These are phyloP conservation scores for Leptographium radiaticola DNA, from an alignment of 2,329 filamentous ascomycete species.

Conservation along the genomic window DNA sequence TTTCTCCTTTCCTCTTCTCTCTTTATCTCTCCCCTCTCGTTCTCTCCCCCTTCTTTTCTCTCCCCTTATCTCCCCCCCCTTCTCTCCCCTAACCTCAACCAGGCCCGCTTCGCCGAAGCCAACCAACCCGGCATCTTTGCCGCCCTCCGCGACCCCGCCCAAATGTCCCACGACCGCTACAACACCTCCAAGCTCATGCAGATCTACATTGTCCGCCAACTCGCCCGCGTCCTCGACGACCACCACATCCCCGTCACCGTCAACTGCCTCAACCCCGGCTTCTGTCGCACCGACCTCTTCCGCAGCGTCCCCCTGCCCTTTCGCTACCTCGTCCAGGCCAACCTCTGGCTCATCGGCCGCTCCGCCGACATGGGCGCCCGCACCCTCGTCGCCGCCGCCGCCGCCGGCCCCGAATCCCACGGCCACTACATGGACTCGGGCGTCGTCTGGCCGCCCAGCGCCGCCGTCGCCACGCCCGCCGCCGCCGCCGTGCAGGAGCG, in stretches of 20 bases:
- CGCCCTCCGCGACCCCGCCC: constrained; percentile 16
- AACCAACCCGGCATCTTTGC: constrained; percentile 19
- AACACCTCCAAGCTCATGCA: constrained; percentile 22
- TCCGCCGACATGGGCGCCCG: constrained; percentile 26
- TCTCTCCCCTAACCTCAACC: neutral
- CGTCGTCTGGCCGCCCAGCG: constrained; percentile 15
- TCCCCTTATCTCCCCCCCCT: neutral
- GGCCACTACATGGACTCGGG: constrained; percentile 27
- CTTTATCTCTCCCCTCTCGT: constrained; percentile 2
- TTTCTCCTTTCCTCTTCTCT: neutral
- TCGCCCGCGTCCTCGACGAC: constrained; percentile 20
- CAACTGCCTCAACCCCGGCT: constrained; percentile 26
- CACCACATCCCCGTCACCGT: constrained; percentile 21
- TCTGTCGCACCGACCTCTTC: constrained; percentile 28
- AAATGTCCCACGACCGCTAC: constrained; percentile 20
- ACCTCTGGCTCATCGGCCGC: constrained; percentile 19
- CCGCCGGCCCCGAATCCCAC: constrained; percentile 24
- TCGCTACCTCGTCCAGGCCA: constrained; percentile 10
- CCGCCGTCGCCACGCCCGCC: constrained; percentile 22
- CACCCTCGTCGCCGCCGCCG: constrained; percentile 23
- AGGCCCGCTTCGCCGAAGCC: constrained; percentile 22
- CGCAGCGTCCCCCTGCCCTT: constrained; percentile 18
- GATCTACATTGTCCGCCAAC: constrained; percentile 18
- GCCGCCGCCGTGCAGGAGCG: constrained; percentile 22
- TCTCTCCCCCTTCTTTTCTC: neutral